These are phyloP conservation scores for Beverwykella pulmonaria DNA, from an alignment of 495 filamentous ascomycete genomes.

Conservation along the genomic window DNA sequence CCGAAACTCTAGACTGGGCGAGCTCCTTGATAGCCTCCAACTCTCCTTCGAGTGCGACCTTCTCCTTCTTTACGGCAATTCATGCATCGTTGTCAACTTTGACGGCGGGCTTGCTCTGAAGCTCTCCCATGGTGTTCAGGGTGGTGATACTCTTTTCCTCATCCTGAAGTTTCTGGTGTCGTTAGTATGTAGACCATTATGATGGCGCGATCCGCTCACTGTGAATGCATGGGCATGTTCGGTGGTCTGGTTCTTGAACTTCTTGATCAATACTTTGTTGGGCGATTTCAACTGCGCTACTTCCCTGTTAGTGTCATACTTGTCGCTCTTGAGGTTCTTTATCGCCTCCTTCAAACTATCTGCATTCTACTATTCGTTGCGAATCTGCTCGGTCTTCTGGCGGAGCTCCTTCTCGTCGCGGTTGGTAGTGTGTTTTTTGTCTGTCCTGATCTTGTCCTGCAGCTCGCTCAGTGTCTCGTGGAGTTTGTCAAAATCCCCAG, in stretches of 20 bases:
- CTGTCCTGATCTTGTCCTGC: constrained; percentile 1
- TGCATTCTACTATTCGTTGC: too few species aligned
- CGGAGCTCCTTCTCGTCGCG: constrained; percentile 6
- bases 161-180: not conserved
- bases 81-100: not conserved
- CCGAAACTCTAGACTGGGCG: not conserved
- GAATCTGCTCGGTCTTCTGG: not conserved
- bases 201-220: not conserved
- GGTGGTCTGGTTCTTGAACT: constrained; percentile 5
- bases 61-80: not conserved
- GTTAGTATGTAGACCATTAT: not conserved
- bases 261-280: not conserved
- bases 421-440: not conserved
- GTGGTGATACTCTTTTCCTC: not conserved
- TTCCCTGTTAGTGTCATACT: not conserved
- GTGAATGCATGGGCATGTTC: constrained; percentile 1
- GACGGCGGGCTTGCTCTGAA: not conserved
- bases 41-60: not conserved
- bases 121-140: not conserved
- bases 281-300: too few species aligned
- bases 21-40: not conserved
- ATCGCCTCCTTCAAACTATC: not conserved
- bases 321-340: constrained; percentile 4
- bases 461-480: not conserved
- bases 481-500: not conserved